Base-by-base conservation (phyloP, 2,329 filamentous ascomycete species). In the Sclerotinia spermophila region DNA sequence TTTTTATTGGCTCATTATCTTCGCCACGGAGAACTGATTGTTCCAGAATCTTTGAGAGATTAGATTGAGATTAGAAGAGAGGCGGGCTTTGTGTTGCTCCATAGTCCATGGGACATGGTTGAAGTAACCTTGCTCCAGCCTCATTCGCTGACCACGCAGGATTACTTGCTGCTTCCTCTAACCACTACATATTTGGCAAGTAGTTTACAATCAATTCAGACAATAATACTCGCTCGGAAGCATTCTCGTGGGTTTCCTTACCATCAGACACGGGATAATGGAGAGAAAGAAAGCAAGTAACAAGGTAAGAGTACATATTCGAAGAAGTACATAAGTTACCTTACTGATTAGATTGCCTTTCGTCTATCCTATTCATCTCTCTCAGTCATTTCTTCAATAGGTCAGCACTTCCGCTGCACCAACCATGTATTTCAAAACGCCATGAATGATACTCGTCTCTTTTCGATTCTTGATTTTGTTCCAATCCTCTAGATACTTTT, bases 71-170 rank as follows among this genome's bases (percentile, higher is more conserved):
- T 19, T 35, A 5, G 30, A 42, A n/a, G 55, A 60, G n/a, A 8
- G 61, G 33, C 21, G 35, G 42, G 17, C 2, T 24, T 48, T 61
- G 55, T 68, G 66, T 35, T n/a, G 15, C 55, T n/a, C 13, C 24
- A 10, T 61, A 55, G 8, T 2, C 33, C 27, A 27, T 59, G 19
- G 30, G 44, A 48, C 45, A 27, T 64, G 44, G 33, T 45, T 68
- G 42, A 48, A 30, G 33, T 48, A 51, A 62, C 66, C 42, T 62
- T 62, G 11, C 66, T 68, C 42, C 55, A 48, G 55, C 66, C 33
- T 48, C 66, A 62, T 61, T 68, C 42, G 55, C 35, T 62, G 35
- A 21, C 42, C 66, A 38, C 24, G 55, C 27, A 61, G n/a, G 44
- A 68, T 61, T 17, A 44, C 13, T 60, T 40, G 30, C n/a, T 51